A percentile compares a stretch with the other conserved stretches of the same genome.
These are phyloP conservation scores for Candida arabinofermentans DNA, from an alignment of 805 yeast genomes.

Conservation along the genomic window DNA sequence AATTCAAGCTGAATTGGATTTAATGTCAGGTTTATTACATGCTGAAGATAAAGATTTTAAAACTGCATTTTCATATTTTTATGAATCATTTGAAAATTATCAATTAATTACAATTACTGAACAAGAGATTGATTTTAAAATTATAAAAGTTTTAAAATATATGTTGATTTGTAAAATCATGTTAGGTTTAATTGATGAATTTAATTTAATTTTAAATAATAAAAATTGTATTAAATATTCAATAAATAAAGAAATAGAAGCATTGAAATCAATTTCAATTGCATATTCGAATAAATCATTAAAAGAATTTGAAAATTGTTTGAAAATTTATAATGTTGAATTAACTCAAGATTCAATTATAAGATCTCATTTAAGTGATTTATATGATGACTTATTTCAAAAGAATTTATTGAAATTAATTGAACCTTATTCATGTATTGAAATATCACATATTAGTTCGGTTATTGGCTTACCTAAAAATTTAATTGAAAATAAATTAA, in stretches of 20 bases:
- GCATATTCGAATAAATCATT: conserved; percentile 89
- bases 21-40: conserved; percentile 91
- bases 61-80: conserved; percentile 93
- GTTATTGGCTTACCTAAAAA: conserved; percentile 82
- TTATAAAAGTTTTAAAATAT: conserved; percentile 77
- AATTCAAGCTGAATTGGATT: conserved; percentile 89
- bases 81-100: conserved; percentile 91
- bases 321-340: conserved; percentile 66
- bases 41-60: conserved; percentile 96
- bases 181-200: conserved; percentile 84
- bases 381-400: conserved; percentile 89
- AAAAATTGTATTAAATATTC: conserved; percentile 41
- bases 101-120: conserved; percentile 49
- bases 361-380: conserved; percentile 85
- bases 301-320: conserved; percentile 84
- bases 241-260: conserved; percentile 84
- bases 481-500: conserved; percentile 89
- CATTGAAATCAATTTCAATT: conserved; percentile 88
- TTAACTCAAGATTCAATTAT: conserved; percentile 83
- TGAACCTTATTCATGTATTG: conserved; percentile 96
- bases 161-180: conserved; percentile 91
- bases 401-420: conserved; percentile 91
- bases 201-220: conserved; percentile 69
- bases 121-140: conserved; percentile 31
- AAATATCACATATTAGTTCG: conserved; percentile 80